Base-by-base conservation (phyloP, 495 filamentous ascomycete genomes). In the Trichoderma asperelloides region DNA sequence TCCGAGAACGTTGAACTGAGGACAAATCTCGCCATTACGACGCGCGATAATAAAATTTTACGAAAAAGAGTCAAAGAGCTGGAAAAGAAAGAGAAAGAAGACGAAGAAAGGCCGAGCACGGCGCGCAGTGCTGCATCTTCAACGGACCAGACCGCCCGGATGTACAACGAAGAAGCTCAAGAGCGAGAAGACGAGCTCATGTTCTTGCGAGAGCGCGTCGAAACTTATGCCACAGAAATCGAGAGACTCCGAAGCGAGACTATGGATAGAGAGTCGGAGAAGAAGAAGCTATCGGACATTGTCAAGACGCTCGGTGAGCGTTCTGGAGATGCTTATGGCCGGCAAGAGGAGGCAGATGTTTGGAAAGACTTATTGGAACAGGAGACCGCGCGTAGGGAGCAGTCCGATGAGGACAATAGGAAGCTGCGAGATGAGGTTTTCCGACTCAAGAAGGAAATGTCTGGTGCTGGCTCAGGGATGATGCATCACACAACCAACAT, bases 291-390 rank as follows among this genome's bases (percentile, higher is more conserved):
- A 70, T 89, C 89, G 6, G 91, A 95, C 70, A 85, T 92, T 64
- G 85, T 96, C 63, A 88, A 87, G 66, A 84, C 84, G 0, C 82
- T 94, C 70, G 87, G 88, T 51, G 88, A 92, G 40, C 82, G 78
- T 39, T 70, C 77, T 11, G 88, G 86, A 28, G 88, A 87, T 40
- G 87, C 87, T 73, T 77, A 90, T 3, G 90, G 89, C 5, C 85
- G 89, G 39, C 87, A 92, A 72, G 95, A 97, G 75, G 92, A 96
- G 70, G 86, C 93, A 67, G 90, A 93, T 63, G 93, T 97, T 78
- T 96, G 90, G 88, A 95, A 94, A 74, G 94, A 98, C 72, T 86
- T 97, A 71, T 83, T 96, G n/a, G 92, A 97, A 71, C 89, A 93
- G 60, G 95, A 98, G 75, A 94, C 91, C 7, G 87, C 91, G 1